Conservation (phyloP, 345 rosid genomes). For the Gossypioides kirkii region DNA sequence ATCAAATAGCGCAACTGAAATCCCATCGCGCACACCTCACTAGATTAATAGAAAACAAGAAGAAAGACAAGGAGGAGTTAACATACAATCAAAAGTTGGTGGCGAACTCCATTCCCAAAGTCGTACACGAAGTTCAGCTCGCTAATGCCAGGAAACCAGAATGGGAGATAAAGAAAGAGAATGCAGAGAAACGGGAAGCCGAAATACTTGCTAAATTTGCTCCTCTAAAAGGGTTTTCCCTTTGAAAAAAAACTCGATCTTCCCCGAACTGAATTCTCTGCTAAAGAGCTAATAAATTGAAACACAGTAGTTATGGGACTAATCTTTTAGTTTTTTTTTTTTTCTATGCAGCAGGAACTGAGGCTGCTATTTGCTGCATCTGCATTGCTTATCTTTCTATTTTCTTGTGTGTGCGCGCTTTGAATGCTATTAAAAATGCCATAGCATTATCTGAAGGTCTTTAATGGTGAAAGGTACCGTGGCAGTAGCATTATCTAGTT, state of each 20-base stretch:
- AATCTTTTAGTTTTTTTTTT: too few relatives aligned
- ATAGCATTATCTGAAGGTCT: too few relatives aligned
- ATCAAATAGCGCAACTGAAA: constrained; percentile 51
- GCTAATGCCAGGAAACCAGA: constrained; percentile 44
- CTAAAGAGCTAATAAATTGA: too few relatives aligned
- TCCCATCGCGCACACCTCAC: constrained; percentile 37
- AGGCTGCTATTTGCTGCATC: too few relatives aligned
- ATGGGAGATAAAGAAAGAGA: constrained; percentile 49
- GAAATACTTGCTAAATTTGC: constrained; percentile 54
- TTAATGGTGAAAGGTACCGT: too few relatives aligned
- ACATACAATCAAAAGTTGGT: constrained; percentile 39
- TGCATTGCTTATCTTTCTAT: too few relatives aligned
- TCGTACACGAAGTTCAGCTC: constrained; percentile 50
- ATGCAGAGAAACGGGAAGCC: constrained; percentile 41
- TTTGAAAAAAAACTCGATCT: neutral
- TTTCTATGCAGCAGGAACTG: too few relatives aligned
- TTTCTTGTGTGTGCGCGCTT: too few relatives aligned
- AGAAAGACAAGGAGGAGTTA: constrained; percentile 37
- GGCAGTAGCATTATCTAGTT: too few relatives aligned
- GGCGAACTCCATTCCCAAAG: constrained; percentile 43
- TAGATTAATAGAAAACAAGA: constrained; percentile 28
- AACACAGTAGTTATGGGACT: too few relatives aligned
- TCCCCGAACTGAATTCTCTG: too few relatives aligned
- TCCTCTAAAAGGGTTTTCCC: constrained; percentile 45
- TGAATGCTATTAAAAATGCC: too few relatives aligned